Evolutionary conservation across 768 basidiomycete species (phyloP), one percentile per base, ranked within the genome.

Genomic region (Hericium rajendrae): DNA sequence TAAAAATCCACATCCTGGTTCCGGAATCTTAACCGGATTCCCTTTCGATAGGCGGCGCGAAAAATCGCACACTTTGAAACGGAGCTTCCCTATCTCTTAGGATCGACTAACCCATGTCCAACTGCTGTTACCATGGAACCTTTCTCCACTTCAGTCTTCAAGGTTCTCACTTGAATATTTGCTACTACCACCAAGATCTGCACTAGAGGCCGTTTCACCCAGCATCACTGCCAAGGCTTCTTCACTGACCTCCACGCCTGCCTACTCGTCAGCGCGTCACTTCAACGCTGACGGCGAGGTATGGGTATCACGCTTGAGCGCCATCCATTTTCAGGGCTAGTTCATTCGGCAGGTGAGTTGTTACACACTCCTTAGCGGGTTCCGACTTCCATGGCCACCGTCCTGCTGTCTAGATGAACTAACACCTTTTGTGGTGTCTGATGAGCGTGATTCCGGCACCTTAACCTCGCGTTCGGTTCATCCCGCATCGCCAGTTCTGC

Each of bases 251-350:
- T 80, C 81, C 83, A 84, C 79, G 80, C 80, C 82, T 79, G 79
- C 82, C 83, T 84, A 83, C 82, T 85, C 82, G 78, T 83, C 76
- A 78, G 77, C 73, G 78, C 80, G 69, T 85, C 81, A 80, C 77
- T 80, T 74, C 70, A 81, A 82, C 81, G 74, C 80, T 78, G 78
- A 84, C 79, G 82, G 85, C 75, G 82, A 83, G 81, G 85, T 86
- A 81, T 86, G 82, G 85, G 85, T 85, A 82, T 79, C 79, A 84
- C 81, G 78, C 83, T 86, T 85, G 79, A 87, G 85, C 84, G 84
- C 85, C 85, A 86, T 86, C 85, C 84, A 86, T 86, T 86, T 86
- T 86, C 82, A 86, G 83, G 85, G 85, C 84, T 84, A 86, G 84
- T 86, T 85, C 80, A 84, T 88, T 88, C 83, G 82, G 85, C 85